Evolutionary conservation across 371 early-diverging fungal genomes (phyloP), one percentile per base, ranked within the genome.

Genomic region (Mucor saturninus): DNA sequence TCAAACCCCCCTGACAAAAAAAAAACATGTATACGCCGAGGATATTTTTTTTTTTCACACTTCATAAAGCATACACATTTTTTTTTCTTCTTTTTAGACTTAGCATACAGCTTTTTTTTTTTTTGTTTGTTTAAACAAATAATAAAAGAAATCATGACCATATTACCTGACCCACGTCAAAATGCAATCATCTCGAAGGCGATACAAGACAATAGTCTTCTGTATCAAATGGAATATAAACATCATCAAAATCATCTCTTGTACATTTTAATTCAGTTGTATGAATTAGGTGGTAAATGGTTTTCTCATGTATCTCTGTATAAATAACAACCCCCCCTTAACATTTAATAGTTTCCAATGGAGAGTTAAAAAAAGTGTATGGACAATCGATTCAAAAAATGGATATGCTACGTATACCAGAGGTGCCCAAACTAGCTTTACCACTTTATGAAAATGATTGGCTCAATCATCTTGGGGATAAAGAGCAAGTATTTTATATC

Each of bases 401-500:
- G 51, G 56, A 56, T 14, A 28, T 54, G 11, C 38, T 62, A 21
- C 14, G 56, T 31, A 51, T 51, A 13, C 57, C 64, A 29, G 56
- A 50, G 28, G 51, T 53, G 28, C 39, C 39, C 10, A 54, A 61
- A 57, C 32, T 61, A 51, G 48, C 29, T n/a, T 32, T 50, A 54
- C 37, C 50, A 11, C 31, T 60, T 11, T 15, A 56, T n/a, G 21
- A 46, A 13, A 42, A 43, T 28, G 62, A 54, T 28, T 74, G 74
- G 74, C 62, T 62, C 53, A 63, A 65, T 13, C 51, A 68, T 49
- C 61, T 74, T 28, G 74, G 74, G 10, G 55, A 71, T 45, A 29
- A 39, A 48, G 61, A 58, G 72, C 67, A 72, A 68, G 30, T 21
- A 30, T 40, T 35, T 11, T 8, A 30, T 21, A 32, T n/a, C 14